Evolutionary conservation across 1,284 basidiomycete genomes (phyloP).

Genomic region (Apiotrichum akiyoshidainum): DNA sequence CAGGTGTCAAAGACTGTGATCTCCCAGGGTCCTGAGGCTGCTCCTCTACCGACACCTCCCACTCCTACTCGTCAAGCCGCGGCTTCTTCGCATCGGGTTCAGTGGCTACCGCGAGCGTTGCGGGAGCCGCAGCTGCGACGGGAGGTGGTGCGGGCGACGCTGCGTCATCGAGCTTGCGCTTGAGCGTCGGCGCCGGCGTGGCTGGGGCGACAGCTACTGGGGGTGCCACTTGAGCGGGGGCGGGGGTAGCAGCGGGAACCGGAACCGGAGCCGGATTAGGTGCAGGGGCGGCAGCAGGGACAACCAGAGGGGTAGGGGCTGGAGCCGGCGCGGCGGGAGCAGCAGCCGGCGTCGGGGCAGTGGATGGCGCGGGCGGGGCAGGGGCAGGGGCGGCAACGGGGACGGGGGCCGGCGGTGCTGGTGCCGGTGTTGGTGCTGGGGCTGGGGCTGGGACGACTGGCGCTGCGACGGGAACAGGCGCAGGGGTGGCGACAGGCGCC

Average conservation of each 20-base stretch:
- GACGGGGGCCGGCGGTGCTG: too few relatives aligned
- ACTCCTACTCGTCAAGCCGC: background rate
- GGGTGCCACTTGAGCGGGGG: background rate
- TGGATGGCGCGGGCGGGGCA: too few relatives aligned
- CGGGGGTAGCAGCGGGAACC: background rate
- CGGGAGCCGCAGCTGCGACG: background rate
- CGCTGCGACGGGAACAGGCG: slow-evolving; percentile 2
- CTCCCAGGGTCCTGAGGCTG: too few relatives aligned
- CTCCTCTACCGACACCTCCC: too few relatives aligned
- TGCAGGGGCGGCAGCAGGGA: background rate
- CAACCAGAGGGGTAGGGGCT: background rate
- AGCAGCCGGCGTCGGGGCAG: background rate
- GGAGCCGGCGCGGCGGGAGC: background rate
- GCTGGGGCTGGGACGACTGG: background rate
- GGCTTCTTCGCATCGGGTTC: background rate
- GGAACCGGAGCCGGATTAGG: background rate
- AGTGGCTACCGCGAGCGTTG: background rate
- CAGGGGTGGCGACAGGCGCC: background rate
- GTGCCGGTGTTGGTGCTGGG: background rate
- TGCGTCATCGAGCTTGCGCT: slow-evolving; percentile 5
- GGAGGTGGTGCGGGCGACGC: background rate
- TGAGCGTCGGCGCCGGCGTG: background rate
- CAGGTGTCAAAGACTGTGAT: too few relatives aligned
- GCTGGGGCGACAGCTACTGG: background rate
- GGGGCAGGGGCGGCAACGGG: too few relatives aligned